These are phyloP conservation scores for Collybiopsis luxurians DNA, from an alignment of 768 basidiomycete species.

Conservation along the genomic window DNA sequence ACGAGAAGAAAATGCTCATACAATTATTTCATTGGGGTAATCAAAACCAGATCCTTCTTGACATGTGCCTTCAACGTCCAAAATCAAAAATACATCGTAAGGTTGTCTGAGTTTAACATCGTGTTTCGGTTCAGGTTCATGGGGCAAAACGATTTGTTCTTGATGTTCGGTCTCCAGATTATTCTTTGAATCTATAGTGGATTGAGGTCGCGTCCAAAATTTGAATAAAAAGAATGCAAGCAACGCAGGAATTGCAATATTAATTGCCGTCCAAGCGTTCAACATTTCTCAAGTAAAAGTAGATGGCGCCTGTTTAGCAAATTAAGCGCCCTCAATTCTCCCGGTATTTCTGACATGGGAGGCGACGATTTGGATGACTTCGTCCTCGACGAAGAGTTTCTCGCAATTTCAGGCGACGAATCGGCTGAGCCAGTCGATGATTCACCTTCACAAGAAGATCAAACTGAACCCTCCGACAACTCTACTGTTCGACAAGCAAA, in stretches of 20 bases:
- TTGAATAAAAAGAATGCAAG: not conserved
- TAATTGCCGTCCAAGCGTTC: not conserved
- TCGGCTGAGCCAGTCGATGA: not conserved
- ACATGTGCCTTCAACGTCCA: slow-evolving; percentile 91
- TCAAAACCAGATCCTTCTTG: slow-evolving; percentile 63
- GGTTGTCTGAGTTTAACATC: not conserved
- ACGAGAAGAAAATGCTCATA: slow-evolving; percentile 34
- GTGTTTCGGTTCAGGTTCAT: not conserved
- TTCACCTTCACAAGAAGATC: not conserved
- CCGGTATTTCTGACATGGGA: slow-evolving; percentile 22
- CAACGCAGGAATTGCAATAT: not conserved
- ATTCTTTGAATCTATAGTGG: not conserved
- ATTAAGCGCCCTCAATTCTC: too few species aligned
- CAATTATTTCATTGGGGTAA: slow-evolving; percentile 96
- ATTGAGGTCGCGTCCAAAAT: not conserved
- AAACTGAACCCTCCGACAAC: not conserved
- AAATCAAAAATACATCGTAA: slow-evolving; percentile 79
- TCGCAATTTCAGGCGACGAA: slow-evolving; percentile 65
- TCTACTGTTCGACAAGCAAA: slow-evolving; percentile 33
- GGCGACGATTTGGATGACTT: slow-evolving; percentile 87
- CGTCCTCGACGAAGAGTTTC: slow-evolving; percentile 57
- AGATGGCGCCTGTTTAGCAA: too few species aligned
- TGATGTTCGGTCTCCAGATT: too few species aligned
- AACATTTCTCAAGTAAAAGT: not conserved
- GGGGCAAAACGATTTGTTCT: too few species aligned